Evolutionary conservation across 1,284 basidiomycete species (phyloP), one percentile per base, ranked within the genome.

Genomic region (Puccinia triticina): DNA sequence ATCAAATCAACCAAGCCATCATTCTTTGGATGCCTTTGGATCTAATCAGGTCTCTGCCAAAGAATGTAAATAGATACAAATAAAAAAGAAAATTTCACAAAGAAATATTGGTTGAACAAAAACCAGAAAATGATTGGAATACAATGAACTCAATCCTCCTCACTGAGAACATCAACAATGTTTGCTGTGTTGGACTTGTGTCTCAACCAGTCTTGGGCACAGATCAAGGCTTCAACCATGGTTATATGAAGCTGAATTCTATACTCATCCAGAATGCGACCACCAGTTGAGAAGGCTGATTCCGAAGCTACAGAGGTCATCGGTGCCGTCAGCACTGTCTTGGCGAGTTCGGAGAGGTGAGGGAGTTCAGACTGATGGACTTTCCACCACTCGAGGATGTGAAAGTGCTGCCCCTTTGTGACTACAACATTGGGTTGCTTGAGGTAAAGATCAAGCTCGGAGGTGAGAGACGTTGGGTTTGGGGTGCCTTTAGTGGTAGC

Each of bases 261-360:
- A 40, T 32, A 32, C 5, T 64, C 26, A 32, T 64, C 61, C 10
- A 64, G n/a, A 64, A 64, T 26, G 3, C 34, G 26, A 14, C 61
- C 61, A 5, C 61, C 34, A 37, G 61, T 64, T 29, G 23, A 69
- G 12, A 69, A 69, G 11, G 67, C 67, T n/a, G 40, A 43, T 21
- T 69, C 67, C 21, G 26, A 69, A 46, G 37, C 67, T 1, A 69
- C 67, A n/a, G 67, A 69, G 12, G 67, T 69, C 40, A 46, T 69
- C 1, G 67, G 67, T 26, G 8, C 23, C 7, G 10, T 7, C 8
- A 59, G n/a, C n/a, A n/a, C n/a, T n/a, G n/a, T n/a, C n/a, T n/a
- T n/a, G n/a, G n/a, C n/a, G n/a, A n/a, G n/a, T 29, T 59, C 23
- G 23, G 55, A 59, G 29, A 69, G 67, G 2, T 16, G 7, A n/a